These are phyloP conservation scores for Dictyostelium brefeldianum DNA, from an alignment of 78 protist species.

Conservation along the genomic window DNA sequence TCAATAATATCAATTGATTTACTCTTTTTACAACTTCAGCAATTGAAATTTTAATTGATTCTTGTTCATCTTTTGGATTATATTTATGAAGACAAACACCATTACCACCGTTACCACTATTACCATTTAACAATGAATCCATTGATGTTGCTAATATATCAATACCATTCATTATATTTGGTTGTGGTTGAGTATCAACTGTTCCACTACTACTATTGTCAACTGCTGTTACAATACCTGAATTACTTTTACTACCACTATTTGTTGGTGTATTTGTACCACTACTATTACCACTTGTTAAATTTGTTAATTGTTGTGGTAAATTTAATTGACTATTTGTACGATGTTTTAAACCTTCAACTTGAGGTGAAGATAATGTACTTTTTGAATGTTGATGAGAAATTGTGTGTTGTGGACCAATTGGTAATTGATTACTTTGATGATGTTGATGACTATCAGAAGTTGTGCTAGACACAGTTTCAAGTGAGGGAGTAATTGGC, in stretches of 20 bases:
- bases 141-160: slow-evolving; percentile 33
- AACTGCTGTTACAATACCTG: not conserved
- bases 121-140: slow-evolving; percentile 9
- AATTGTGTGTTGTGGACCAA: not conserved
- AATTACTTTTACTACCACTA: not conserved
- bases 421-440: not conserved
- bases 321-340: not conserved
- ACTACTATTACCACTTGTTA: not conserved
- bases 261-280: not conserved
- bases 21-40: slow-evolving; percentile 49
- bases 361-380: slow-evolving; percentile 19
- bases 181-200: slow-evolving; percentile 15
- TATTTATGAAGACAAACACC: slow-evolving; percentile 26
- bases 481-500: not conserved
- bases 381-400: slow-evolving; percentile 19
- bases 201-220: not conserved
- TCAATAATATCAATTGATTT: slow-evolving; percentile 65
- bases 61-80: slow-evolving; percentile 25
- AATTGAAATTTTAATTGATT: not conserved
- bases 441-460: not conserved
- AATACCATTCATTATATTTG: slow-evolving; percentile 27
- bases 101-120: not conserved
- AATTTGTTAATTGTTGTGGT: not conserved
- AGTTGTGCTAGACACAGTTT: not conserved
- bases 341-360: slow-evolving; percentile 5